Evolutionary conservation across 352 stramenopile species (phyloP).

Genomic region (Thalassiosira exigua): DNA sequence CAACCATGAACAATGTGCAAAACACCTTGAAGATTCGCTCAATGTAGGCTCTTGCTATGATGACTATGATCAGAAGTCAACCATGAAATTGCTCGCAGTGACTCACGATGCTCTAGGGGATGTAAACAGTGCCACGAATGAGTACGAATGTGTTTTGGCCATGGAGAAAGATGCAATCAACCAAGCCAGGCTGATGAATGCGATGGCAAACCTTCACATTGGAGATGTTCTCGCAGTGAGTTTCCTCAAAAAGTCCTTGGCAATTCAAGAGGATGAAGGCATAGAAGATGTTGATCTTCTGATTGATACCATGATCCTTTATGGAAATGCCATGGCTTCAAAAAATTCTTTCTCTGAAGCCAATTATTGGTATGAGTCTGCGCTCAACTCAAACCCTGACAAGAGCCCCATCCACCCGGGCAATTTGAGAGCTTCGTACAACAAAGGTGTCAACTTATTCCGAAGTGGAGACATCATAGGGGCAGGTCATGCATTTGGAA

Average conservation of each 20-base stretch:
- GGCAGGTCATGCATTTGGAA: constrained; percentile 10
- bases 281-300: constrained; percentile 2
- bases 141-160: constrained; percentile 2
- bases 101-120: neutral
- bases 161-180: neutral
- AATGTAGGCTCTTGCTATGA: neutral
- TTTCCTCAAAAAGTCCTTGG: constrained; percentile 1
- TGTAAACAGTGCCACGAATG: neutral
- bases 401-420: constrained; percentile 4
- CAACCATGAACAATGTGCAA: neutral
- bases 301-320: constrained; percentile 14
- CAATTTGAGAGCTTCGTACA: constrained; percentile 14
- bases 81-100: constrained; percentile 3
- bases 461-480: constrained; percentile 2
- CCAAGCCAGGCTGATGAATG: constrained; percentile 8
- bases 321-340: constrained; percentile 18
- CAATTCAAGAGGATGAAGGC: neutral
- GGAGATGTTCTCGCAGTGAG: neutral
- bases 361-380: constrained; percentile 12
- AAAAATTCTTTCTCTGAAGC: constrained; percentile 8
- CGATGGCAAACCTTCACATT: neutral
- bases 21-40: neutral
- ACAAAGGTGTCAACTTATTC: constrained; percentile 11
- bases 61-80: neutral
- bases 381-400: constrained; percentile 9